Percentiles rank a stretch among this genome's conserved stretches.
phyloP scores from a whole-genome alignment of 345 rosid genomes.

The Alliaria petiolata region DNA sequence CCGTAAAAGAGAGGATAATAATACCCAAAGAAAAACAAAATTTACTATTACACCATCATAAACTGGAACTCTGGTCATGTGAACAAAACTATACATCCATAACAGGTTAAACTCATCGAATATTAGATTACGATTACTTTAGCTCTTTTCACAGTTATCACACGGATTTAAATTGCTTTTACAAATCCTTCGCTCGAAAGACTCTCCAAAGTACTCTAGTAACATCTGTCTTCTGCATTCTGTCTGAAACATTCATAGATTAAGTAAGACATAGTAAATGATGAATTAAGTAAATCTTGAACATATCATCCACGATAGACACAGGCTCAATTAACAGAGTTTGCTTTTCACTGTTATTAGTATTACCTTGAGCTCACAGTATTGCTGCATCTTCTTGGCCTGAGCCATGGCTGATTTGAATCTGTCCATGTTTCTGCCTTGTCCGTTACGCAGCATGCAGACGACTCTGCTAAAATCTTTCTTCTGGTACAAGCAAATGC shows the following conservation, averaged over 20 bases:
- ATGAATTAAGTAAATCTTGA: neutral
- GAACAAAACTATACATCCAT: slow-evolving; percentile 9
- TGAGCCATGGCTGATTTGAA: slow-evolving; percentile 80
- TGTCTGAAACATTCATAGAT: slow-evolving; percentile 36
- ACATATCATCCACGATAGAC: neutral
- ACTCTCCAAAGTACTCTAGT: slow-evolving; percentile 79
- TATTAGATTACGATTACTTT: neutral
- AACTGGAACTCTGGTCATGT: no score
- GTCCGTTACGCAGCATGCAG: slow-evolving; percentile 84
- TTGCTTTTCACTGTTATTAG: neutral
- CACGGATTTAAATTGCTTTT: slow-evolving; percentile 65
- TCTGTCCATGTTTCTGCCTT: slow-evolving; percentile 54
- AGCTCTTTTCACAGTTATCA: slow-evolving; percentile 64
- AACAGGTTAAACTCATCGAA: neutral
- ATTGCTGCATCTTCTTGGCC: slow-evolving; percentile 83
- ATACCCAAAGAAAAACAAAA: no score
- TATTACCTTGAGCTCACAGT: slow-evolving; percentile 82
- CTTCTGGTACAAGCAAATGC: slow-evolving; percentile 79
- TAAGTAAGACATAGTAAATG: neutral
- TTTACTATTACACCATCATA: no score
- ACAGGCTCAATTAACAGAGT: neutral
- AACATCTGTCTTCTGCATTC: slow-evolving; percentile 75
- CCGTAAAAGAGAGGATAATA: no score
- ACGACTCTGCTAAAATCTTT: slow-evolving; percentile 94
- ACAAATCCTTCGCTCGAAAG: slow-evolving; percentile 56